Evolutionary conservation across 176 grass and related monocot species (phyloP), one percentile per base, ranked within the genome.

Genomic region (Aegilops bicornis): DNA sequence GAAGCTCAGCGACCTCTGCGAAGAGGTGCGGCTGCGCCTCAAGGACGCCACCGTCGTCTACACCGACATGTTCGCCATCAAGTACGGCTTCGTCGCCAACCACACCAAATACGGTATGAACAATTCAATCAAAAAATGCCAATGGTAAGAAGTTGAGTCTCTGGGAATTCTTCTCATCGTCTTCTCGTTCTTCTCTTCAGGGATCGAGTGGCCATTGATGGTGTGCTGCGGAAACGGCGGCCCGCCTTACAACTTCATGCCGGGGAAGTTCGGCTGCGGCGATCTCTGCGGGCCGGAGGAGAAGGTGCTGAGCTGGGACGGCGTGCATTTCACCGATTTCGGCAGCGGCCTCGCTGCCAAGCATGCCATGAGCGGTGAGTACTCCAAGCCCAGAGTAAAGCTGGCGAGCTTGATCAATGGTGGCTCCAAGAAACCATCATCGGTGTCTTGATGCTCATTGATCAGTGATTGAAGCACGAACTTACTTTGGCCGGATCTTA

Each of bases 1-100:
- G 66, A 92, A 88, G 52, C 69, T 95, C 29, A 92, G 84, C 8
- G n/a, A 58, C 60, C 86, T 98, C 47, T 93, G 88, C 13, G 89
- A 95, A 27, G 43, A 87, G 22, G 17, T 93, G 45, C 89, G 81
- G 58, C 52, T 79, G 20, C 80, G 78, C 35, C 76, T 93, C 45
- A 93, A 89, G 73, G 76, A 90, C 59, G 84, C 89, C 73, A 95
- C 95, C 14, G 8, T 98, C 52, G 93, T 98, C 19, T 92, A 89
- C 84, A 95, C 93, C 3, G 95, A 98, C 80, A 87, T 98, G 66
- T 98, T 90, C n/a, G 77, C 95, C 35, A 95, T 95, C 47, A 98
- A 98, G 83, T 95, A 98, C 33, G 88, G 89, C 67, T 91, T 98
- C 3, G 90, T 98, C 6, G 95, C 95, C 25, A 95, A 93, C 81